These are phyloP conservation scores for Podospora appendiculata DNA, from an alignment of 495 filamentous ascomycete genomes.

Conservation along the genomic window DNA sequence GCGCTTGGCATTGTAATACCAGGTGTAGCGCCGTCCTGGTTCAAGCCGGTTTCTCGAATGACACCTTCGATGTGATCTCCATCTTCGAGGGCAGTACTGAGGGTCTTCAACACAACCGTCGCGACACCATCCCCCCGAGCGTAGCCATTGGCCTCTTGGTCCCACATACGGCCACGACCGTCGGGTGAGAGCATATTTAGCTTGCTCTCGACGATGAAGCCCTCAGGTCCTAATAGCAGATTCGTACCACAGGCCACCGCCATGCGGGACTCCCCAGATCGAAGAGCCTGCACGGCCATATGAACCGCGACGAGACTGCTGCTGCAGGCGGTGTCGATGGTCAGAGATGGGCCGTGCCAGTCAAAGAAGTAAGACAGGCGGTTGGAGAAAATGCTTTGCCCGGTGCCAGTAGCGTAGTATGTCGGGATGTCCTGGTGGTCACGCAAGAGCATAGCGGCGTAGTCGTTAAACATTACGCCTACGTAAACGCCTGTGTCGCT, in stretches of 20 bases:
- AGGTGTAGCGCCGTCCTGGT: constrained; percentile 44
- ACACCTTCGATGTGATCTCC: constrained; percentile 50
- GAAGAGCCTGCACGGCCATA: constrained; percentile 41
- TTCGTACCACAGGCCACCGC: constrained; percentile 46
- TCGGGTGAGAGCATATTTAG: constrained; percentile 28
- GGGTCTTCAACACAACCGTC: constrained; percentile 45
- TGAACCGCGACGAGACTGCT: constrained; percentile 46
- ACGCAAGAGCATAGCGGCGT: constrained; percentile 7
- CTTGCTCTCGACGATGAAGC: constrained; percentile 17
- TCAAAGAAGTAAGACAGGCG: constrained; percentile 44
- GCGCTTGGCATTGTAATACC: constrained; percentile 46
- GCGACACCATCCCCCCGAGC: constrained; percentile 52
- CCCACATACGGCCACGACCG: constrained; percentile 43
- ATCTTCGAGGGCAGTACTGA: constrained; percentile 38
- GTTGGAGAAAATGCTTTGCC: constrained; percentile 31
- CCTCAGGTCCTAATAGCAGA: constrained; percentile 41
- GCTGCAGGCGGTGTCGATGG: constrained; percentile 48
- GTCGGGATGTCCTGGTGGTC: constrained; percentile 17
- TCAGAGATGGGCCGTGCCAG: constrained; percentile 28
- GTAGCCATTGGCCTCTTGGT: constrained; percentile 53
- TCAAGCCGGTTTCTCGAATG: constrained; percentile 45
- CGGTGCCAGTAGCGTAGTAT: constrained; percentile 33
- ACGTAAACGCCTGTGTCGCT: constrained; percentile 29
- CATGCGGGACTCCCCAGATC: constrained; percentile 19
- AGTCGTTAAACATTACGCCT: constrained; percentile 15